Evolutionary conservation across 495 filamentous ascomycete species (phyloP), one percentile per base, ranked within the genome.

Genomic region (Talaromyces proteolyticus): DNA sequence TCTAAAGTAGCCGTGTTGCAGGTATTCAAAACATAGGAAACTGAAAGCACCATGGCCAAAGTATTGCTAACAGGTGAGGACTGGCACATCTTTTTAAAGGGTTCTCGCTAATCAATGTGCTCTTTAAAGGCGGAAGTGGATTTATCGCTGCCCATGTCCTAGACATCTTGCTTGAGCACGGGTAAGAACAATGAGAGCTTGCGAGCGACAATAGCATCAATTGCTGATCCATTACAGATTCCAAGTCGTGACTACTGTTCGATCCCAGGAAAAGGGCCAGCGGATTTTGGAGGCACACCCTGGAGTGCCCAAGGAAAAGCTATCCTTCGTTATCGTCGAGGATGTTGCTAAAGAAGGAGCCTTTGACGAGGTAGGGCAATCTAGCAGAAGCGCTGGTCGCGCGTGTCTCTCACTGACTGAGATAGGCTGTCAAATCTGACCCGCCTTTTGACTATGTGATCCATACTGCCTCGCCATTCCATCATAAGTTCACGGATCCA

Each of bases 391-490:
- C n/a, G n/a, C n/a, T n/a, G n/a, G 7, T 17, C 22, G 6, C 21
- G 2, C 16, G 20, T 7, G 22, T 16, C 1, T 7, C 7, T 23
- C 3, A 34, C 47, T 49, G 16, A 49, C 34, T n/a, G 2, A 16
- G 19, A 29, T 19, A 74, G 71, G 70, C 87, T 14, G 80, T 90
- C 50, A 79, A 81, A 63, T 81, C 76, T 14, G 67, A 79, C 43
- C 86, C 87, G 1, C 86, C 83, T 3, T 84, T 96, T 52, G 91
- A 92, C 52, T 85, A 81, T 53, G 89, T 97, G 20, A 72, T 96
- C 42, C 91, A 97, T 66, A 95, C 89, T 1, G 91, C 92, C 2
- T 86, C 81, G 11, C 90, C 91, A 3, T 95, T 94, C 70, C 87
- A 91, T 62, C 87, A 79, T 70, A 80, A 80, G 14, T 73, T 76